phyloP scores from a whole-genome alignment of 2,329 filamentous ascomycete genomes.

The Aspergillus sp. region DNA sequence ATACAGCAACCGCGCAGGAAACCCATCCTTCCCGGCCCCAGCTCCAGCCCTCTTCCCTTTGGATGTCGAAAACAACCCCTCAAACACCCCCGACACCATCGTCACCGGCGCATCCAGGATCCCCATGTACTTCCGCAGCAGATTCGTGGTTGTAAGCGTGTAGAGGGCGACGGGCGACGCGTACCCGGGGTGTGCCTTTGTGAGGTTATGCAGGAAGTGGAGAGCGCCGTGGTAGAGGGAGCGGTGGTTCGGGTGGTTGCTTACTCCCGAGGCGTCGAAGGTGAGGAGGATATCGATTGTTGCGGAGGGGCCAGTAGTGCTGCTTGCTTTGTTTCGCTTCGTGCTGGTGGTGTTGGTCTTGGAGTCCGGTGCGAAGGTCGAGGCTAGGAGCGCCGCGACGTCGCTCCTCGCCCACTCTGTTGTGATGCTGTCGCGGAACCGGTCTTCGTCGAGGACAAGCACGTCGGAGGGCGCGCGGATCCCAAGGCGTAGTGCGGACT shows the following conservation, averaged over 20 bases:
- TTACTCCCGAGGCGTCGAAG: conserved; percentile 83
- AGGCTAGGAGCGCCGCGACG: conserved; percentile 71
- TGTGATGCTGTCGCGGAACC: conserved; percentile 88
- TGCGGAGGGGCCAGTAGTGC: conserved; percentile 47
- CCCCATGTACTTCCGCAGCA: conserved; percentile 80
- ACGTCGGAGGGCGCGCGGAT: conserved; percentile 76
- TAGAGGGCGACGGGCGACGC: conserved; percentile 80
- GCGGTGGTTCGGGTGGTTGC: conserved; percentile 89
- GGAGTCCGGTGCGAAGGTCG: conserved; percentile 71
- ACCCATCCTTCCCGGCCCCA: conserved; percentile 52
- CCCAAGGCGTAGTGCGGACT: conserved; percentile 78
- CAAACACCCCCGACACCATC: conserved; percentile 60
- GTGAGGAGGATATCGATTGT: conserved; percentile 84
- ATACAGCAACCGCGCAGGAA: conserved; percentile 67
- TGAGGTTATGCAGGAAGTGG: conserved; percentile 70
- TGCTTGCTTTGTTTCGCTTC: conserved; percentile 28
- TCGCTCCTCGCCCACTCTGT: conserved; percentile 72
- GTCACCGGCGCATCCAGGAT: conserved; percentile 78
- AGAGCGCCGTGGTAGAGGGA: conserved; percentile 83
- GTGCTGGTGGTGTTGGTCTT: conserved; percentile 35
- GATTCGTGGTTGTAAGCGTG: conserved; percentile 73
- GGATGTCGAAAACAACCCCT: conserved; percentile 17
- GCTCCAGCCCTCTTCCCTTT: conserved; percentile 17
- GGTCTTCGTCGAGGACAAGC: conserved; percentile 78
- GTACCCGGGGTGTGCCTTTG: conserved; percentile 66